Evolutionary conservation across 1,139 yeast genomes (phyloP).

Genomic region (Geotrichum aggregatum): DNA sequence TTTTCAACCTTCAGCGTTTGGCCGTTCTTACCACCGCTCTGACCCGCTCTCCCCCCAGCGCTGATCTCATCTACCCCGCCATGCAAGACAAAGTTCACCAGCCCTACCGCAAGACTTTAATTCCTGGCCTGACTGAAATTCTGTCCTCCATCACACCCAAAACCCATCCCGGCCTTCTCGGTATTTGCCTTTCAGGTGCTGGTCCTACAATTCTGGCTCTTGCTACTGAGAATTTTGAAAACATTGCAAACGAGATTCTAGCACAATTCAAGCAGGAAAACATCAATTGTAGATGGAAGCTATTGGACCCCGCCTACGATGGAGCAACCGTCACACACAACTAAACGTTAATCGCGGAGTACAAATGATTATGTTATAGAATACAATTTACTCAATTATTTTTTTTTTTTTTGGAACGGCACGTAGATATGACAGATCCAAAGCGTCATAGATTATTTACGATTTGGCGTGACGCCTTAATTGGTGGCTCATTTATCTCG

Average conservation of each 20-base stretch:
- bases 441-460: no score
- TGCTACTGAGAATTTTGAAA: conserved; percentile 82
- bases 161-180: conserved; percentile 78
- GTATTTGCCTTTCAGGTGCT: conserved; percentile 94
- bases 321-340: conserved; percentile 52
- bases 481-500: no score
- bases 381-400: no score
- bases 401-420: no score
- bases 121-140: conserved; percentile 86
- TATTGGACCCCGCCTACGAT: conserved; percentile 79
- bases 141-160: conserved; percentile 77
- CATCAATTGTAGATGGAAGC: conserved; percentile 74
- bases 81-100: conserved; percentile 97
- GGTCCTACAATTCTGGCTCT: conserved; percentile 95
- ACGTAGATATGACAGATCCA: no score
- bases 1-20: conserved; percentile 77
- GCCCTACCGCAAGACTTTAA: conserved; percentile 84
- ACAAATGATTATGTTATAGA: background rate
- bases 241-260: conserved; percentile 74
- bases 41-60: conserved; percentile 75
- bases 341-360: no score
- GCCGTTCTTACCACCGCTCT: conserved; percentile 79
- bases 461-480: no score
- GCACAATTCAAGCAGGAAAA: conserved; percentile 60
- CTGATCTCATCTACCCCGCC: conserved; percentile 79